These are phyloP conservation scores for Teratosphaeriaceae sp. DNA, from an alignment of 2,329 filamentous ascomycete genomes.

Conservation along the genomic window DNA sequence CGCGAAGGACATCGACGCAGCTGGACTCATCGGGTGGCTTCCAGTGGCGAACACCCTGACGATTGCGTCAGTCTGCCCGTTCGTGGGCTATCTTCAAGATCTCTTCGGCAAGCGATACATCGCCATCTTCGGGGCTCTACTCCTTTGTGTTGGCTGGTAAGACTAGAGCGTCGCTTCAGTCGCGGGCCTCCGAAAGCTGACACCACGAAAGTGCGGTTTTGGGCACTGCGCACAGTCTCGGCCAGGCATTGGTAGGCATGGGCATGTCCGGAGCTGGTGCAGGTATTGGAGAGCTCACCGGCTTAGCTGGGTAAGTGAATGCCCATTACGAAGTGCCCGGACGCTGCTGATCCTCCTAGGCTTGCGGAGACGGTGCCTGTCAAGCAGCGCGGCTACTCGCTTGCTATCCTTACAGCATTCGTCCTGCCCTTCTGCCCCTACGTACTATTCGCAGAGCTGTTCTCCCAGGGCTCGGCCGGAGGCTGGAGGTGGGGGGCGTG, in stretches of 20 bases:
- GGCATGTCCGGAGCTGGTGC: constrained; percentile 57
- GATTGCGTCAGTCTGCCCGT: constrained; percentile 51
- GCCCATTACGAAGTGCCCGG: no score
- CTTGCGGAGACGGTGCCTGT: constrained; percentile 22
- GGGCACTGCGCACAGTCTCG: constrained; percentile 49
- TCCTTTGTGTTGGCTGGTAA: constrained; percentile 54
- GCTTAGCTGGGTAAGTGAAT: constrained; percentile 47
- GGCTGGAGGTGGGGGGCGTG: constrained; percentile 47
- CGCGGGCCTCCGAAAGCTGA: no score
- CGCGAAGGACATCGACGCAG: constrained; percentile 14
- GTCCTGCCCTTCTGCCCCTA: constrained; percentile 56
- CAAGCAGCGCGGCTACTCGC: constrained; percentile 17
- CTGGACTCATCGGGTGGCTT: constrained; percentile 17
- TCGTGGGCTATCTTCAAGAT: constrained; percentile 61
- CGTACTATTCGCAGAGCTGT: constrained; percentile 55
- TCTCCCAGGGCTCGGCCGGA: constrained; percentile 37
- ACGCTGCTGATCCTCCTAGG: constrained; percentile 7
- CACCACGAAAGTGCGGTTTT: no score
- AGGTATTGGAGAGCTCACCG: constrained; percentile 61
- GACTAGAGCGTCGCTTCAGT: no score
- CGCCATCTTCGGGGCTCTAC: constrained; percentile 46
- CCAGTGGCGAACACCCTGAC: constrained; percentile 45
- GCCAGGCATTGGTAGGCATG: constrained; percentile 44
- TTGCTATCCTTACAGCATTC: constrained; percentile 20
- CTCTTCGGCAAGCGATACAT: constrained; percentile 56